Conservation (phyloP, 805 yeast species). For the Tetrapisispora namnaoensis region DNA sequence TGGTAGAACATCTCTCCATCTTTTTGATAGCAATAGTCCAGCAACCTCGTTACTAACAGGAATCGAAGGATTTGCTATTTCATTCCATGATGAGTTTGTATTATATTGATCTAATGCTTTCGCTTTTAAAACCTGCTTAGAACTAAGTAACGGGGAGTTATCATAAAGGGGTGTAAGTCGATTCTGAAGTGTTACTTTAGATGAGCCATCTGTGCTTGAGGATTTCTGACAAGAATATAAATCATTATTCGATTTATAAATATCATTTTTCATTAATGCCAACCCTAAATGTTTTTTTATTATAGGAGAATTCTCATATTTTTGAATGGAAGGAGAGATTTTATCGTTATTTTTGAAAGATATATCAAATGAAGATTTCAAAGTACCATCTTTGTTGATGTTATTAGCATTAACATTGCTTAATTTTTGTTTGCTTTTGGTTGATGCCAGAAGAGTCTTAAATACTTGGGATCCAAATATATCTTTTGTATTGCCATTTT, state of each 20-base stretch:
- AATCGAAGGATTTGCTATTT: slow-evolving; percentile 67
- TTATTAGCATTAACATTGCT: background rate
- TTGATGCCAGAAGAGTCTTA: slow-evolving; percentile 7
- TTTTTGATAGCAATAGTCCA: slow-evolving; percentile 49
- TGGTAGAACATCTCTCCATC: slow-evolving; percentile 91
- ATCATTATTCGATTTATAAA: background rate
- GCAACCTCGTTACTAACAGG: slow-evolving; percentile 46
- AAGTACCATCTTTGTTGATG: background rate
- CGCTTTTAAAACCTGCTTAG: background rate
- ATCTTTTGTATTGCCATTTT: slow-evolving; percentile 15
- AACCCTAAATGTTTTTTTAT: slow-evolving; percentile 8
- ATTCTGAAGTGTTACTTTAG: background rate
- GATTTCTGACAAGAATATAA: slow-evolving; percentile 1
- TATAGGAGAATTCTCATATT: slow-evolving; percentile 4
- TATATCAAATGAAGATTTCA: background rate
- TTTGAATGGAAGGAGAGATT: background rate
- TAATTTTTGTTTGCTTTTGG: background rate
- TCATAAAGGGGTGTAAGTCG: background rate
- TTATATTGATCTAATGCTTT: background rate
- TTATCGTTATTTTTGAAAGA: background rate
- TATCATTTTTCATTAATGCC: background rate
- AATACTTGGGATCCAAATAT: slow-evolving; percentile 18
- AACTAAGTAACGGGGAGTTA: background rate
- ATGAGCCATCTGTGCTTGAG: background rate
- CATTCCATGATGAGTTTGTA: slow-evolving; percentile 41